A percentile compares a stretch with the other conserved stretches of the same genome.
phyloP scores from a whole-genome alignment of 257 asterid species.

The Cinchona pubescens region DNA sequence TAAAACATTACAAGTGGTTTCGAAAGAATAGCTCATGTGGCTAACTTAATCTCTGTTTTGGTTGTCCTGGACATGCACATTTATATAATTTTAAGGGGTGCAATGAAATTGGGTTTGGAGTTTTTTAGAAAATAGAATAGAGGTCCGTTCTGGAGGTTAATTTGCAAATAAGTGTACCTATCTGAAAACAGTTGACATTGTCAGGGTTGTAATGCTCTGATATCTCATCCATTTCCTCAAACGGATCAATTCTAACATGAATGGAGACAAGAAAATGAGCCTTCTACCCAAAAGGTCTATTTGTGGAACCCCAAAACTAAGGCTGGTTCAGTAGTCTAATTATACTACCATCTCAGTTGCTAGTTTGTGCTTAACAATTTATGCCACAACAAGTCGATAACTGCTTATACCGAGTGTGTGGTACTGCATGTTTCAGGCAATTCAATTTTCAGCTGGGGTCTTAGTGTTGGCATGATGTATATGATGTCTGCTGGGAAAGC shows the following conservation, averaged over 20 bases:
- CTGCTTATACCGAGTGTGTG: not conserved
- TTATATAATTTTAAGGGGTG: not conserved
- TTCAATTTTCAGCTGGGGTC: constrained; percentile 58
- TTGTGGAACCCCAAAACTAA: not conserved
- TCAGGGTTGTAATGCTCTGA: not conserved
- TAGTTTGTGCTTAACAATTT: not conserved
- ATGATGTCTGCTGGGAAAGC: constrained; percentile 76
- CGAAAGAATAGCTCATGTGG: not conserved
- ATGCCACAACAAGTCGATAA: not conserved
- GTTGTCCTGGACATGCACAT: not conserved
- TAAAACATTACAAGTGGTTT: not conserved
- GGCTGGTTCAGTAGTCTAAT: not conserved
- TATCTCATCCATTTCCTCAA: not conserved
- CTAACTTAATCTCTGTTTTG: not conserved
- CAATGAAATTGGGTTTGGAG: not conserved
- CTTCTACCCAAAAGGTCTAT: not conserved
- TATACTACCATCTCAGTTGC: not conserved
- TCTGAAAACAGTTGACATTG: not conserved
- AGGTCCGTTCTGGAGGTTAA: not conserved
- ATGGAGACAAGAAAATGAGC: not conserved
- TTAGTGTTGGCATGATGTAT: constrained; percentile 67
- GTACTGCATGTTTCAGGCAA: constrained; percentile 45
- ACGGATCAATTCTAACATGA: no score
- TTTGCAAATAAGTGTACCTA: no score
- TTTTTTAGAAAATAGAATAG: not conserved